Percentiles rank a stretch among this genome's conserved stretches.
These are phyloP conservation scores for Jaapia argillacea DNA, from an alignment of 768 basidiomycete genomes.

Conservation along the genomic window DNA sequence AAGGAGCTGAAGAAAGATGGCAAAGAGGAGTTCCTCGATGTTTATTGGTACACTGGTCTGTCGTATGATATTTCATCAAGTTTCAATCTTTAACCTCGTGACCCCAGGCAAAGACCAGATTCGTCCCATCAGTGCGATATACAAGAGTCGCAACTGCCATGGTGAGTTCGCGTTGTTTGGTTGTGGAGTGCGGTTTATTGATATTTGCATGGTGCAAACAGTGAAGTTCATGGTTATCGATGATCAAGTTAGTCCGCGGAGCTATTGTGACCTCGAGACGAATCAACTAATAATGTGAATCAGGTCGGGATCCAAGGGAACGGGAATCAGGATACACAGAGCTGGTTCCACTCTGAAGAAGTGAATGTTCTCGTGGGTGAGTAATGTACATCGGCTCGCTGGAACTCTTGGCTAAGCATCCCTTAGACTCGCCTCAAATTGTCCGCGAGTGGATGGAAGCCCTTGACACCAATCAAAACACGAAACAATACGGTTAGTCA, in stretches of 20 bases:
- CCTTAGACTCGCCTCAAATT: conserved; percentile 31
- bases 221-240: conserved; percentile 64
- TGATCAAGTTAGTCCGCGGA: conserved; percentile 20
- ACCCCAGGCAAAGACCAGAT: conserved; percentile 50
- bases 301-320: conserved; percentile 58
- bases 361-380: conserved; percentile 41
- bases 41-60: conserved; percentile 47
- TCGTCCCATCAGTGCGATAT: conserved; percentile 52
- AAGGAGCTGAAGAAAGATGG: conserved; percentile 31
- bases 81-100: background rate
- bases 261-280: too few relatives aligned
- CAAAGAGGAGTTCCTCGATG: conserved; percentile 35
- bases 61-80: conserved; percentile 1
- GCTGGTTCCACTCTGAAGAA: conserved; percentile 67
- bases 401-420: too few relatives aligned
- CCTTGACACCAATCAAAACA: conserved; percentile 35
- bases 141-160: conserved; percentile 65
- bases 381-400: background rate
- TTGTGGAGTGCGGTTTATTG: too few relatives aligned
- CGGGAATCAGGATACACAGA: conserved; percentile 64
- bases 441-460: conserved; percentile 35
- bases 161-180: conserved; percentile 19
- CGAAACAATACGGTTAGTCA: conserved; percentile 25
- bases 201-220: conserved; percentile 8
- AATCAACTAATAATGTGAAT: too few relatives aligned